Evolutionary conservation across 225 moss, liverwort and hornwort species (phyloP).

Genomic region (Lunularia cruciata): DNA sequence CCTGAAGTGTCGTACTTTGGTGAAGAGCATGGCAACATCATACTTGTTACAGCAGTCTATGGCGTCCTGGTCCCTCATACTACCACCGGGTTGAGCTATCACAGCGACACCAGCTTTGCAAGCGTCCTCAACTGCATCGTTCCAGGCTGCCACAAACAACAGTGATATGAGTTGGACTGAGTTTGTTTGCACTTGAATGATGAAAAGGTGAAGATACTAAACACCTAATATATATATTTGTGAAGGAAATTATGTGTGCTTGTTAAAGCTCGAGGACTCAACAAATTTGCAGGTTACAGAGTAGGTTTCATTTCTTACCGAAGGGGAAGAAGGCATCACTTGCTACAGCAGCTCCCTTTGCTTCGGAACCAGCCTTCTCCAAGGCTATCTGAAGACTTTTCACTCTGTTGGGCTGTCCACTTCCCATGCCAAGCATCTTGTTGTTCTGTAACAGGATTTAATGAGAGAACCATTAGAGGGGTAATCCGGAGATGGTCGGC

Average conservation of each 20-base stretch:
- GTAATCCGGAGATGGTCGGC: no score
- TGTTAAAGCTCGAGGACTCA: no score
- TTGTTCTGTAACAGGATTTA: constrained; percentile 67
- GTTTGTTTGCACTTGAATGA: no score
- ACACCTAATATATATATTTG: no score
- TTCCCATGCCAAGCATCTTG: constrained; percentile 97
- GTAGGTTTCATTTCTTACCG: no score
- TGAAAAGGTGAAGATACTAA: no score
- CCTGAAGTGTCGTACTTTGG: constrained; percentile 86
- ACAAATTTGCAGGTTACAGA: no score
- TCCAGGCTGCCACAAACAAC: constrained; percentile 59
- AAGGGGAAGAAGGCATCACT: constrained; percentile 98
- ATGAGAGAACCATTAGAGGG: no score
- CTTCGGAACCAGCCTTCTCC: constrained; percentile 80
- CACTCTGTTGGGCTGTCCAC: constrained; percentile 96
- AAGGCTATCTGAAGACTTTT: constrained; percentile 91
- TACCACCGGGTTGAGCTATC: constrained; percentile 94
- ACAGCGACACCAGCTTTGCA: constrained; percentile 96
- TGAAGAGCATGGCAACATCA: constrained; percentile 85
- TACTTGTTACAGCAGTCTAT: constrained; percentile 99
- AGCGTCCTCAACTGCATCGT: constrained; percentile 97
- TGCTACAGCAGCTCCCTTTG: constrained; percentile 74
- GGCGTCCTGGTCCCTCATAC: constrained; percentile 92
- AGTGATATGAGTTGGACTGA: neutral
- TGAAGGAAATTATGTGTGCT: no score